Evolutionary conservation across 208 protist genomes (phyloP).

Genomic region (Trypanosoma congolense): DNA sequence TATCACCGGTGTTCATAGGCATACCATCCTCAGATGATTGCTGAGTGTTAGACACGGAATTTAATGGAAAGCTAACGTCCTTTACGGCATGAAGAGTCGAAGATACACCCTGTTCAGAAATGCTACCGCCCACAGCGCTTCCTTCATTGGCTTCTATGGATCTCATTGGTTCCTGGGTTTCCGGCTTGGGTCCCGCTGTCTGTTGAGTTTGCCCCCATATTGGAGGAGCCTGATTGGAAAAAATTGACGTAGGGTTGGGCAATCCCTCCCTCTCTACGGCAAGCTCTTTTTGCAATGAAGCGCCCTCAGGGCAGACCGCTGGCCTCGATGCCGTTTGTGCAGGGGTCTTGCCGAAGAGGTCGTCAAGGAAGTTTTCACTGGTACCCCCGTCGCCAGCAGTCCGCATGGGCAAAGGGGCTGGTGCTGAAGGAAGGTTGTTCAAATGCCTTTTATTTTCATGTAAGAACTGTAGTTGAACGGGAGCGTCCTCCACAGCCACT

Average conservation of each 20-base stretch:
- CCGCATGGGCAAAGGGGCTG: not conserved
- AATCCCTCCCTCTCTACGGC: not conserved
- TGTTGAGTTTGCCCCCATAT: not conserved
- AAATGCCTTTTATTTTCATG: conserved; percentile 60
- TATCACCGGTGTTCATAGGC: too few relatives aligned
- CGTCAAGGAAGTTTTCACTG: conserved; percentile 54
- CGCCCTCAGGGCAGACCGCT: conserved; percentile 7
- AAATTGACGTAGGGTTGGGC: not conserved
- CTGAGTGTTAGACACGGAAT: too few relatives aligned
- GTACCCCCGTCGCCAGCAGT: not conserved
- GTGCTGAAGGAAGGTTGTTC: conserved; percentile 30
- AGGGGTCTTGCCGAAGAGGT: conserved; percentile 61
- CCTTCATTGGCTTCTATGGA: too few relatives aligned
- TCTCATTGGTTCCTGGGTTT: conserved; percentile 6
- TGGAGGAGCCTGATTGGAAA: not conserved
- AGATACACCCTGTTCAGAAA: too few relatives aligned
- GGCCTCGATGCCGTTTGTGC: conserved; percentile 3
- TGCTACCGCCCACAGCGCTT: too few relatives aligned
- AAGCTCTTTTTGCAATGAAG: conserved; percentile 11
- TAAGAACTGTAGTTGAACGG: conserved; percentile 76
- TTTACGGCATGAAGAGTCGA: too few relatives aligned
- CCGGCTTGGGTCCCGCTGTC: not conserved
- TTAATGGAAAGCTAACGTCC: too few relatives aligned
- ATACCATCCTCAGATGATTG: too few relatives aligned
- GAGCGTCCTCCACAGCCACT: conserved; percentile 62